Conservation (phyloP, 768 basidiomycete species). For the Hortiboletus campestris region DNA sequence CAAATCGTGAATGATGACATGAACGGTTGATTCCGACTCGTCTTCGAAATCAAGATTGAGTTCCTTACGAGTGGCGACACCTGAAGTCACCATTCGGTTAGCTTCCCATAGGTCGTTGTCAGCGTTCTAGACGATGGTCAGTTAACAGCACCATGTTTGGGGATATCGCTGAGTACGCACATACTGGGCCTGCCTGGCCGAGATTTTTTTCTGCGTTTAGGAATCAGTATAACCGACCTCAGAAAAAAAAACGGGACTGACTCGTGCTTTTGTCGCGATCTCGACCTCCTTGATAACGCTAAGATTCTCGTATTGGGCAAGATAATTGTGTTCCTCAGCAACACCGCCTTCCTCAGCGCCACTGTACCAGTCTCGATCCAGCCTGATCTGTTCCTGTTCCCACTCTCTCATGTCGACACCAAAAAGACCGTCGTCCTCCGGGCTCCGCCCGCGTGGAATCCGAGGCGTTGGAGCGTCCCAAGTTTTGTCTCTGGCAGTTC, state of each 20-base stretch:
- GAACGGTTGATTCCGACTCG: constrained; percentile 93
- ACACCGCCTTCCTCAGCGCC: constrained; percentile 85
- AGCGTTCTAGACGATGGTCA: constrained; percentile 62
- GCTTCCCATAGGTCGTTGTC: constrained; percentile 99
- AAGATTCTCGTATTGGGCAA: constrained; percentile 91
- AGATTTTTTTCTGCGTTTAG: constrained; percentile 69
- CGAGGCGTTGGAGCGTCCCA: constrained; percentile 90
- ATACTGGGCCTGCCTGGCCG: constrained; percentile 95
- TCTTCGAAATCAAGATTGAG: constrained; percentile 96
- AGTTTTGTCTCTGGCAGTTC: constrained; percentile 46
- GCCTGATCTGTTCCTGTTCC: constrained; percentile 92
- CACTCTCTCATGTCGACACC: constrained; percentile 83
- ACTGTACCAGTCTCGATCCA: constrained; percentile 97
- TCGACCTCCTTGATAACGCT: constrained; percentile 66
- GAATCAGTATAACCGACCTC: constrained; percentile 15
- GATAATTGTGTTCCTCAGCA: constrained; percentile 88
- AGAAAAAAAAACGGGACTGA: constrained; percentile 33
- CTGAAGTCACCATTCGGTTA: constrained; percentile 95
- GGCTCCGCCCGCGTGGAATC: constrained; percentile 60
- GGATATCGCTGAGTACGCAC: constrained; percentile 43
- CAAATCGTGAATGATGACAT: constrained; percentile 95
- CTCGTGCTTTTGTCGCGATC: constrained; percentile 71
- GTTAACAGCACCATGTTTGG: constrained; percentile 10
- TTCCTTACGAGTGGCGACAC: constrained; percentile 81
- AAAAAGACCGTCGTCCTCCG: constrained; percentile 62